Evolutionary conservation across 1,284 basidiomycete genomes (phyloP).

Genomic region (Bjerkandera adusta): DNA sequence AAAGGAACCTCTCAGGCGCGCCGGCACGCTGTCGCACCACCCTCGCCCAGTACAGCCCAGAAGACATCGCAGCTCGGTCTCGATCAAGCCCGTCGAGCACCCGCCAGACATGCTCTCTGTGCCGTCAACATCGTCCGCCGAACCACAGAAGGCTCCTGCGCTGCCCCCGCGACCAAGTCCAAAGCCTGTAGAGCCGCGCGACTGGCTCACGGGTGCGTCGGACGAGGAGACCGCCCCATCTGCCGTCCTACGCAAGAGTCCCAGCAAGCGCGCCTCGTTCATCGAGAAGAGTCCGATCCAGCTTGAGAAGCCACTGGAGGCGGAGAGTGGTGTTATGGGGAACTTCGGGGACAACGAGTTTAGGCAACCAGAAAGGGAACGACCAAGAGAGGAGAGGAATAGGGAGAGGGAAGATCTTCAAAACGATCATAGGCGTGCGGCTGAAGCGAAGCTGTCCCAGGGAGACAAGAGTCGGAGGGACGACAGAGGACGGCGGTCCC

Average conservation of each 20-base stretch:
- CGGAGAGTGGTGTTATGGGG: constrained; percentile 33
- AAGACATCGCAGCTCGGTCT: constrained; percentile 42
- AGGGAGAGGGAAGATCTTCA: background rate
- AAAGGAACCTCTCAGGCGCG: background rate
- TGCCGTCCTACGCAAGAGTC: constrained; percentile 59
- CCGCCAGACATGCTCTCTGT: background rate
- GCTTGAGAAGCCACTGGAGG: constrained; percentile 45
- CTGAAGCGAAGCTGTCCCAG: background rate
- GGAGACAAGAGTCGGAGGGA: constrained; percentile 1
- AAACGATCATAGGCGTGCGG: background rate
- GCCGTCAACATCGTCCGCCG: background rate
- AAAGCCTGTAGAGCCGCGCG: constrained; percentile 34
- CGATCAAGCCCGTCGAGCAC: constrained; percentile 26
- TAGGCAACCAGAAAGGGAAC: constrained; percentile 10
- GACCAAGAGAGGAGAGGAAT: constrained; percentile 14
- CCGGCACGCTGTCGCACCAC: constrained; percentile 9
- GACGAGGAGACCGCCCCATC: constrained; percentile 30
- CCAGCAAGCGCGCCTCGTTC: constrained; percentile 67
- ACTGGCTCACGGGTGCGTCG: constrained; percentile 74
- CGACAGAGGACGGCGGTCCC: constrained; percentile 8
- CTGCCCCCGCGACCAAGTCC: constrained; percentile 25
- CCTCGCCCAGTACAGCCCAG: constrained; percentile 36
- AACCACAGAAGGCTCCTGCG: constrained; percentile 16
- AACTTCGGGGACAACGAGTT: too few relatives aligned
- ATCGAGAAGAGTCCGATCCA: constrained; percentile 51